phyloP scores from a whole-genome alignment of 2,329 filamentous ascomycete genomes.

The Sporothrix pallida region DNA sequence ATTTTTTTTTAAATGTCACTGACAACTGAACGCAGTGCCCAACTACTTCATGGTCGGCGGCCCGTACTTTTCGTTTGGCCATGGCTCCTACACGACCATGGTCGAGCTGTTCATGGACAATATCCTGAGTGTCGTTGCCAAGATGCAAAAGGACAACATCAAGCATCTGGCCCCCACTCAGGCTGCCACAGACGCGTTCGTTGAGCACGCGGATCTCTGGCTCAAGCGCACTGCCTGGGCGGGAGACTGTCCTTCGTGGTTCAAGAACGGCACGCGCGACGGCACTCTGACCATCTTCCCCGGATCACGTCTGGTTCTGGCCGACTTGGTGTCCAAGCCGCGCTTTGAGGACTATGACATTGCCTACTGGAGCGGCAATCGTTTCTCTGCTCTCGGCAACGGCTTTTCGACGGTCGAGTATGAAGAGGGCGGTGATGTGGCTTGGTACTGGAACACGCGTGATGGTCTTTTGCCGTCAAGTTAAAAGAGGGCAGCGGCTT shows the following conservation, averaged over 20 bases:
- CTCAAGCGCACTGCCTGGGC: background rate
- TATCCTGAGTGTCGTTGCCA: background rate
- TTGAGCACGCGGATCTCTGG: background rate
- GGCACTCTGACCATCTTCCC: background rate
- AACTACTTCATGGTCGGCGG: background rate
- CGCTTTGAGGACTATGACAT: background rate
- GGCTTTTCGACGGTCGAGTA: background rate
- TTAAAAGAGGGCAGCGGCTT: background rate
- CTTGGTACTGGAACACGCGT: background rate
- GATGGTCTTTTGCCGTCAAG: background rate
- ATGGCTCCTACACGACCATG: background rate
- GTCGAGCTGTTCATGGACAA: background rate
- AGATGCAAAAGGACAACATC: conserved; percentile 2
- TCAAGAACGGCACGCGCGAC: background rate
- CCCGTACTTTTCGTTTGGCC: background rate
- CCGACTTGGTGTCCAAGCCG: background rate
- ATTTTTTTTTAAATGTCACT: background rate
- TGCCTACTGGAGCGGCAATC: background rate
- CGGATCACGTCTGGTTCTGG: background rate
- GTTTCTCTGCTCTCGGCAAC: background rate
- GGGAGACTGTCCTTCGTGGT: background rate
- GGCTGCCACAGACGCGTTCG: background rate
- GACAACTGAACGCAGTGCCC: background rate
- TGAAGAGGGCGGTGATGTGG: background rate
- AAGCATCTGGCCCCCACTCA: background rate